These are phyloP conservation scores for Puccinia coronata DNA, from an alignment of 1,284 basidiomycete genomes.

Conservation along the genomic window DNA sequence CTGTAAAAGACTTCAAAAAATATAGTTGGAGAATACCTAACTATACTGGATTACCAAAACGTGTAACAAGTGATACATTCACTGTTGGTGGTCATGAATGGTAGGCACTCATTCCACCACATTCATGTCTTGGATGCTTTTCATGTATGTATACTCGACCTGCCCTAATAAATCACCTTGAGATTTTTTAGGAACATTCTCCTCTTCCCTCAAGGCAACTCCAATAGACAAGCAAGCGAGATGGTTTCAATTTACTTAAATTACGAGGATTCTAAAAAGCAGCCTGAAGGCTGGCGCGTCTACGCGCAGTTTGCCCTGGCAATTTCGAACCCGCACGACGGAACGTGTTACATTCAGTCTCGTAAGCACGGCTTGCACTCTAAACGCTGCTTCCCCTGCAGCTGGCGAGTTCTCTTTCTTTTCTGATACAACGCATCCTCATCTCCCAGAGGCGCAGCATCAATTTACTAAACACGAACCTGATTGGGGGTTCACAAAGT, in stretches of 20 bases:
- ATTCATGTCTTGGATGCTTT: neutral
- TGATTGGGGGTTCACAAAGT: conserved; percentile 99
- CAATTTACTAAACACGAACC: conserved; percentile 99
- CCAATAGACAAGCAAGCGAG: conserved; percentile 97
- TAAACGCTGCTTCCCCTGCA: neutral
- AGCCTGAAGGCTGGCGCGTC: conserved; percentile 99
- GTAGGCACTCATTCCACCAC: conserved; percentile 62
- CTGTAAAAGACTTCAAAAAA: conserved; percentile 90
- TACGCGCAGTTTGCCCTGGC: conserved; percentile 99
- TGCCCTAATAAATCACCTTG: neutral
- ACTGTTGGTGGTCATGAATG: conserved; percentile 97
- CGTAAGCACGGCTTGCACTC: conserved; percentile 66
- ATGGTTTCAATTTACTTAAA: conserved; percentile 99
- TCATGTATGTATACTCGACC: neutral
- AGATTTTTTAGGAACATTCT: conserved; percentile 82
- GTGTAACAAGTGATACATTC: conserved; percentile 90
- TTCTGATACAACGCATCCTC: neutral
- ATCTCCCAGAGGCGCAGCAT: conserved; percentile 84
- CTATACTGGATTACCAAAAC: conserved; percentile 93
- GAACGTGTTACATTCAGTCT: conserved; percentile 94
- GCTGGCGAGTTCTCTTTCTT: neutral
- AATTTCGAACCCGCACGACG: conserved; percentile 92
- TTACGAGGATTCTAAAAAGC: conserved; percentile 95
- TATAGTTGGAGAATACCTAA: conserved; percentile 78
- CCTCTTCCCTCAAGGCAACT: conserved; percentile 97